These are phyloP conservation scores for Pilatotrama ljubarskyi DNA, from an alignment of 768 basidiomycete species.

Conservation along the genomic window DNA sequence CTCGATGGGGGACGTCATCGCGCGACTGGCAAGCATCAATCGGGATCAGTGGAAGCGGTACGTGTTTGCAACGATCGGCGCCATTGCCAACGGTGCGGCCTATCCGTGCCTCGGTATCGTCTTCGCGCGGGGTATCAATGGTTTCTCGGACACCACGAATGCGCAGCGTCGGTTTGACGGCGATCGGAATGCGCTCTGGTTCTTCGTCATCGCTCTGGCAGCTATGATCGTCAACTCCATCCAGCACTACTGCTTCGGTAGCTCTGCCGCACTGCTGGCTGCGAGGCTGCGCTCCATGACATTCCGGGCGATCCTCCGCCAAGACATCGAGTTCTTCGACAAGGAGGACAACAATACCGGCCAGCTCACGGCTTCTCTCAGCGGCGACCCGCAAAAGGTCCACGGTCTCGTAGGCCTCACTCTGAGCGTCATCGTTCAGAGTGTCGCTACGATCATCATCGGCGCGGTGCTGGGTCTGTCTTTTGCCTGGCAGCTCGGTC, in stretches of 20 bases:
- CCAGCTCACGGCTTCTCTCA: slow-evolving; percentile 71
- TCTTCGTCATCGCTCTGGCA: slow-evolving; percentile 77
- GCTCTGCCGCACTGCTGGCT: slow-evolving; percentile 68
- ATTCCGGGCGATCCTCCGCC: slow-evolving; percentile 81
- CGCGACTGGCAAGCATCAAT: slow-evolving; percentile 66
- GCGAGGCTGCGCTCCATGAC: slow-evolving; percentile 65
- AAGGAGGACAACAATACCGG: slow-evolving; percentile 84
- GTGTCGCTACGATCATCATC: slow-evolving; percentile 60
- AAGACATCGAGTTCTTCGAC: slow-evolving; percentile 92
- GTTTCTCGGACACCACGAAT: slow-evolving; percentile 48
- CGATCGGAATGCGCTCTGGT: slow-evolving; percentile 73
- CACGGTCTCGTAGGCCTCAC: slow-evolving; percentile 85
- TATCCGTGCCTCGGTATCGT: slow-evolving; percentile 75
- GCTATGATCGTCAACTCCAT: slow-evolving; percentile 57
- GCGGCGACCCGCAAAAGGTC: slow-evolving; percentile 87
- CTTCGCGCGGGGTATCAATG: slow-evolving; percentile 59
- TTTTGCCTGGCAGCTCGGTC: slow-evolving; percentile 75
- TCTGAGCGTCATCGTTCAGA: slow-evolving; percentile 86
- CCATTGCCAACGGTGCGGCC: slow-evolving; percentile 58
- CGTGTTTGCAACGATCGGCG: slow-evolving; percentile 53
- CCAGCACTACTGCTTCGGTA: slow-evolving; percentile 72
- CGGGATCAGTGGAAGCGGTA: slow-evolving; percentile 60
- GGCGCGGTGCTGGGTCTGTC: slow-evolving; percentile 79
- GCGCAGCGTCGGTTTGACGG: slow-evolving; percentile 51
- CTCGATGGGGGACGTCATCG: slow-evolving; percentile 59